These are phyloP conservation scores for Nymphaea colorata DNA, from an alignment of 164 flowering plant genomes.

Conservation along the genomic window DNA sequence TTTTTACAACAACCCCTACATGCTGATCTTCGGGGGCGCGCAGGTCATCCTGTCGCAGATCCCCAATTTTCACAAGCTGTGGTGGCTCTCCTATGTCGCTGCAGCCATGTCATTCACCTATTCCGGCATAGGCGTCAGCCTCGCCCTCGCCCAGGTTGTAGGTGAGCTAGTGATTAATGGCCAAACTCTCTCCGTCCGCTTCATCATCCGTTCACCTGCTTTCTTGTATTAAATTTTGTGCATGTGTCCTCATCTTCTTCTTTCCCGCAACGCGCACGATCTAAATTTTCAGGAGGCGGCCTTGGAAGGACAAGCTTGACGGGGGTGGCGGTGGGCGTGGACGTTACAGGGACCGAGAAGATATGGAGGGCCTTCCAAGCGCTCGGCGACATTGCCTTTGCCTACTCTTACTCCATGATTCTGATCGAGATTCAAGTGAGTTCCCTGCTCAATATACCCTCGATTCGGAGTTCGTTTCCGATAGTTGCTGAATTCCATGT, in stretches of 20 bases:
- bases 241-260: background rate
- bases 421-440: constrained; percentile 85
- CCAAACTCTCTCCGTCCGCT: background rate
- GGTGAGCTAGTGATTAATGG: constrained; percentile 13
- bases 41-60: constrained; percentile 45
- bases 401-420: constrained; percentile 76
- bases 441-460: background rate
- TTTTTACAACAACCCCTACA: constrained; percentile 23
- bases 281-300: background rate
- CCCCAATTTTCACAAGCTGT: constrained; percentile 53
- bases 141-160: constrained; percentile 35
- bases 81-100: constrained; percentile 47
- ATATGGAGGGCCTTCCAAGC: constrained; percentile 78
- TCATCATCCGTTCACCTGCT: background rate
- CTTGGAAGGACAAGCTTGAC: constrained; percentile 19
- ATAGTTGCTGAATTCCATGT: too few relatives aligned
- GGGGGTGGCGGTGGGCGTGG: constrained; percentile 59
- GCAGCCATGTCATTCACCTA: constrained; percentile 66
- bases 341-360: constrained; percentile 58
- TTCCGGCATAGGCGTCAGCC: constrained; percentile 48
- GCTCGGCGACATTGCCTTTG: constrained; percentile 88
- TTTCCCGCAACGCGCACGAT: background rate
- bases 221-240: background rate
- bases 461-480: too few relatives aligned
- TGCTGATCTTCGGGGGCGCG: constrained; percentile 27